Evolutionary conservation across 306 rosid species (phyloP), one percentile per base, ranked within the genome.

Genomic region (Lathyrus oleraceus): DNA sequence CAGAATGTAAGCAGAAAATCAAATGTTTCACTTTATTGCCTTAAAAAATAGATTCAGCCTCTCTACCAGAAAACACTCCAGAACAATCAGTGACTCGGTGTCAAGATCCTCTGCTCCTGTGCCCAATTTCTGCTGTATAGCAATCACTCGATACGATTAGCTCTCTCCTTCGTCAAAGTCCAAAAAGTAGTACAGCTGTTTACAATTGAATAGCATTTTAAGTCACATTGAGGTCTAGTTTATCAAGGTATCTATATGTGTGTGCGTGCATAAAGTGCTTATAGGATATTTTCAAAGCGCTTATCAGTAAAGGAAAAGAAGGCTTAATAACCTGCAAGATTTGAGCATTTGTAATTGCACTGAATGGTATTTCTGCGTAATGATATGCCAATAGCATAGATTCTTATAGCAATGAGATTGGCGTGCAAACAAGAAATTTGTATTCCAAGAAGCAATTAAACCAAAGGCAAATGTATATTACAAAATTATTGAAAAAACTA

Each of bases 241-340:
- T 20, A 36, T 6, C 56, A 67, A 47, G 56, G 39, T 60, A 47
- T 16, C 54, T 32, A 30, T 63, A 73, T n/a, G n/a, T n/a, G 3
- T 38, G 11, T 40, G 14, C 36, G 43, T 28, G 23, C 58, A 16
- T 48, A 38, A 48, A 78, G 59, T 12, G 8, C 57, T 39, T 2
- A 25, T 25, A 51, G 25, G 52, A 40, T 57, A 25, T 49, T 19
- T 71, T 73, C 32, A 40, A 43, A 69, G 47, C 38, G 64, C 53
- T 39, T 21, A 5, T 11, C 36, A 38, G 59, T 8, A 49, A 25
- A 60, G 47, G 15, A 54, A 36, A 49, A 35, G 1, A 40, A 30
- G 38, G 11, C 12, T 4, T 8, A 51, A 20, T 3, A 43, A 60
- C 6, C 32, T 71, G 68, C 44, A 7, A 35, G 28, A 12, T 16